phyloP scores from a whole-genome alignment of 495 filamentous ascomycete species.

The Bacidia gigantensis region DNA sequence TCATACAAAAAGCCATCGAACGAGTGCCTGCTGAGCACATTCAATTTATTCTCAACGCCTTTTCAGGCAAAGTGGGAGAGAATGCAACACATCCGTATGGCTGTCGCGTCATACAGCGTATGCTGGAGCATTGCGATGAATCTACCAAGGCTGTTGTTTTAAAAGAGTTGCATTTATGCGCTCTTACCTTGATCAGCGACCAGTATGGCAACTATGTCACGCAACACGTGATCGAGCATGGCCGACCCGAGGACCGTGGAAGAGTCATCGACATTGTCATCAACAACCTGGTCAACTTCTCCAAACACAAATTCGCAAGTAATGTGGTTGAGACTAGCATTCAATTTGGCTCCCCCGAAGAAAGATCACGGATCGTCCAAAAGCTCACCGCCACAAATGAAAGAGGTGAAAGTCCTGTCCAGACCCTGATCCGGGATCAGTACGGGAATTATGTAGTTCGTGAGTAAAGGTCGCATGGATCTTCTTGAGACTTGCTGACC shows the following conservation, averaged over 20 bases:
- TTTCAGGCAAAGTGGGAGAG: slow-evolving; percentile 63
- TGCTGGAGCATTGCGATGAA: slow-evolving; percentile 74
- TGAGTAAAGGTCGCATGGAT: slow-evolving; percentile 38
- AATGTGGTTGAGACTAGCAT: slow-evolving; percentile 97
- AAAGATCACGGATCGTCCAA: slow-evolving; percentile 57
- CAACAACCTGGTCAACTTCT: slow-evolving; percentile 54
- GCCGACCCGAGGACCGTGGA: slow-evolving; percentile 58
- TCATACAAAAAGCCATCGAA: slow-evolving; percentile 91
- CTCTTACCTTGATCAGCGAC: slow-evolving; percentile 61
- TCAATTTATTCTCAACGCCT: slow-evolving; percentile 77
- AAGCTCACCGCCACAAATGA: slow-evolving; percentile 46
- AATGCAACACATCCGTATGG: slow-evolving; percentile 75
- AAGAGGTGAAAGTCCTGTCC: slow-evolving; percentile 52
- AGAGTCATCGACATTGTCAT: slow-evolving; percentile 63
- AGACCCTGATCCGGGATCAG: slow-evolving; percentile 73
- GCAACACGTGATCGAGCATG: slow-evolving; percentile 83
- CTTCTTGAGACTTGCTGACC: slow-evolving; percentile 24
- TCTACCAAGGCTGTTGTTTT: slow-evolving; percentile 57
- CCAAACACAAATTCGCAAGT: slow-evolving; percentile 92
- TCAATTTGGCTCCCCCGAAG: slow-evolving; percentile 50
- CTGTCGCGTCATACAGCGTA: slow-evolving; percentile 86
- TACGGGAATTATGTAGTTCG: slow-evolving; percentile 96
- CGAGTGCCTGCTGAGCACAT: slow-evolving; percentile 69
- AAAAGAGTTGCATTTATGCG: slow-evolving; percentile 63
- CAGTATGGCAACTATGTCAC: slow-evolving; percentile 96